A percentile compares a stretch with the other conserved stretches of the same genome.
phyloP scores from a whole-genome alignment of 2,329 filamentous ascomycete genomes.

The Cladosporium sp. region DNA sequence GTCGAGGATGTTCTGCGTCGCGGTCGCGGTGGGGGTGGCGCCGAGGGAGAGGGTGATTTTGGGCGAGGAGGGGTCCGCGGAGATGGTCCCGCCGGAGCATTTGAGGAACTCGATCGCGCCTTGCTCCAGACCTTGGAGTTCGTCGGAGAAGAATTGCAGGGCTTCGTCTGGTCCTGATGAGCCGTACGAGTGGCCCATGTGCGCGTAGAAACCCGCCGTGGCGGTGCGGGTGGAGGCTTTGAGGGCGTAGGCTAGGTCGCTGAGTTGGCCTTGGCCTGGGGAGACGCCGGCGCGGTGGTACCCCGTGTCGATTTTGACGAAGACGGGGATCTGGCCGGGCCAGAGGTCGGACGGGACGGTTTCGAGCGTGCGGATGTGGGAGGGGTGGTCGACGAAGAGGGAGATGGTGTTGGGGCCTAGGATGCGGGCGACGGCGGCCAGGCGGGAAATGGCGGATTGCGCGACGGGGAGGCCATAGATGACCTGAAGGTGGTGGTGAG shows the following conservation, averaged over 20 bases:
- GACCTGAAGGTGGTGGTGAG: constrained; percentile 48
- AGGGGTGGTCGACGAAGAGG: constrained; percentile 66
- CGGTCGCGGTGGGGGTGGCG: constrained; percentile 69
- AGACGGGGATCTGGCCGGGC: constrained; percentile 51
- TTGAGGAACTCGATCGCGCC: constrained; percentile 40
- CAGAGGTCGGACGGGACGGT: constrained; percentile 42
- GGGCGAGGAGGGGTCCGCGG: constrained; percentile 9
- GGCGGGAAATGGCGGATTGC: constrained; percentile 55
- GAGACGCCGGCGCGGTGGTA: constrained; percentile 66
- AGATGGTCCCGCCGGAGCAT: constrained; percentile 17
- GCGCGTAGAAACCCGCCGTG: constrained; percentile 66
- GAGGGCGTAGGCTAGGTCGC: constrained; percentile 46
- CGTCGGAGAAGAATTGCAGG: constrained; percentile 54
- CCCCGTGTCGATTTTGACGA: constrained; percentile 72
- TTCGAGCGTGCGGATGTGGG: constrained; percentile 53
- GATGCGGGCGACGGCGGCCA: constrained; percentile 52
- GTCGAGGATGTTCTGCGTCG: constrained; percentile 56
- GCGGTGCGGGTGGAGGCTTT: constrained; percentile 38
- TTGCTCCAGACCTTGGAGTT: constrained; percentile 53
- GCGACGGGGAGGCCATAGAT: constrained; percentile 70
- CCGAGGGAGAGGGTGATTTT: constrained; percentile 61
- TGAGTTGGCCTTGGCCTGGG: constrained; percentile 46
- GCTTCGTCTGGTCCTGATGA: constrained; percentile 54
- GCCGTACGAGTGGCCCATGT: constrained; percentile 69
- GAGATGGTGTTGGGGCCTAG: constrained; percentile 57